Evolutionary conservation across 1,284 basidiomycete species (phyloP).

Genomic region (Laetiporus sulphureus): DNA sequence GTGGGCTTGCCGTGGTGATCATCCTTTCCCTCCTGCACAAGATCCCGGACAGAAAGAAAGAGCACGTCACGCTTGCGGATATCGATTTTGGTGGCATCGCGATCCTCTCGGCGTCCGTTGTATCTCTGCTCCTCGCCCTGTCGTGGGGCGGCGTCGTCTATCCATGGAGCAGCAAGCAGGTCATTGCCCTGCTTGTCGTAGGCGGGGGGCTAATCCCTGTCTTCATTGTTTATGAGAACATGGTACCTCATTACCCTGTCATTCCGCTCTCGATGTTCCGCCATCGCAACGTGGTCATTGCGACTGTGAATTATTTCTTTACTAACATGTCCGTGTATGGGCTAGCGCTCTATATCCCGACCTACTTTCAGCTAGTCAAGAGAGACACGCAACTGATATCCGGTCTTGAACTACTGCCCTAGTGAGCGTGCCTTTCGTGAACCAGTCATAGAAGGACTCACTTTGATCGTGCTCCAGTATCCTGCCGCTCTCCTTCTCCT

Average conservation of each 20-base stretch:
- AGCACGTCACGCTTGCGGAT: constrained; percentile 6
- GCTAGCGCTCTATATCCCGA: constrained; percentile 8
- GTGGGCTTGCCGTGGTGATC: constrained; percentile 5
- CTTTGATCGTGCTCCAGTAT: no score
- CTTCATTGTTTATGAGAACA: constrained; percentile 7
- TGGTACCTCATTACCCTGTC: constrained; percentile 8
- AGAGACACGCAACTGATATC: constrained; percentile 9
- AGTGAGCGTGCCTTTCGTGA: constrained; percentile 2
- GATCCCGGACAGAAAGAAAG: constrained; percentile 9
- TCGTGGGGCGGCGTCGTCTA: constrained; percentile 9
- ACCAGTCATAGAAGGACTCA: no score
- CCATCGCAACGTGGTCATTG: constrained; percentile 7
- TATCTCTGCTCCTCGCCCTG: constrained; percentile 4
- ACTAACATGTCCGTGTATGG: constrained; percentile 9
- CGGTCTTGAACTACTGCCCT: constrained; percentile 9
- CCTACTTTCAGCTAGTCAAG: constrained; percentile 11
- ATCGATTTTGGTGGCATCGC: constrained; percentile 11
- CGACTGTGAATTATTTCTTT: constrained; percentile 12
- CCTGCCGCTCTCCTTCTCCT: constrained; percentile 6
- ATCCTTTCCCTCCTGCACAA: constrained; percentile 8
- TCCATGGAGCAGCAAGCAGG: constrained; percentile 5
- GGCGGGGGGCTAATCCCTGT: constrained; percentile 5
- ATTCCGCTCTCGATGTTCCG: constrained; percentile 10
- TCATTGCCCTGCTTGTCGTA: constrained; percentile 8
- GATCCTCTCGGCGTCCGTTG: constrained; percentile 4